Base-by-base conservation (phyloP, 176 grass and related monocot species). In the Eleusine coracana region DNA sequence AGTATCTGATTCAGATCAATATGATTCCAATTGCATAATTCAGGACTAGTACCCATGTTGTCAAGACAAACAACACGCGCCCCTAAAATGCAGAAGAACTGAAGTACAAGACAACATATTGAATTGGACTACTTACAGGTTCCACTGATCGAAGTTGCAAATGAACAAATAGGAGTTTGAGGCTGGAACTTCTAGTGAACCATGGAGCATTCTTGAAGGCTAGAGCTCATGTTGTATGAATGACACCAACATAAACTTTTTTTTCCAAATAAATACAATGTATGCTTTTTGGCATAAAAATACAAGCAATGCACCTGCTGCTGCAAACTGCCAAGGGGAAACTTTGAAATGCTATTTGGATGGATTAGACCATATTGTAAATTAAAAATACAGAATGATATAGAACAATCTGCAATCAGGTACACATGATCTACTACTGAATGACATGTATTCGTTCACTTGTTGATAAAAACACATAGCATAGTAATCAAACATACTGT, bases 401-500 rank as follows among this genome's bases (percentile, higher is more conserved):
- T 56, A 42, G 42, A 75, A 27, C 9, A 74, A 23, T 51, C 5
- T 55, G 18, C 56, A 64, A 63, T 63, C 66, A 83, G 14, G 10
- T 11, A 79, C 37, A 12, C 3, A 54, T 15, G 6, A 40, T 49
- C 72, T 34, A 74, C 45, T 34, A 34, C 31, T 34, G 31, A 74
- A 79, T 64, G 14, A 74, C 25, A 62, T 49, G 20, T 0, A 37
- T 37, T 48, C 20, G 29, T 86, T 79, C 31, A 34, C 31, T 34
- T 34, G 31, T 34, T 34, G 31, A 34, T 34, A 34, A 34, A 34
- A 34, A 2, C 31, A 34, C 31, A 34, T 34, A 34, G 31, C 31
- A 34, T 34, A 34, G 31, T 34, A 73, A 78, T 68, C 44, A n/a
- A 79, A 73, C 9, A 60, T 50, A 78, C 3, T 90, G 48, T 86